Base-by-base conservation (phyloP, 1,284 basidiomycete genomes). In the Microbotryum silenes-acaulis region DNA sequence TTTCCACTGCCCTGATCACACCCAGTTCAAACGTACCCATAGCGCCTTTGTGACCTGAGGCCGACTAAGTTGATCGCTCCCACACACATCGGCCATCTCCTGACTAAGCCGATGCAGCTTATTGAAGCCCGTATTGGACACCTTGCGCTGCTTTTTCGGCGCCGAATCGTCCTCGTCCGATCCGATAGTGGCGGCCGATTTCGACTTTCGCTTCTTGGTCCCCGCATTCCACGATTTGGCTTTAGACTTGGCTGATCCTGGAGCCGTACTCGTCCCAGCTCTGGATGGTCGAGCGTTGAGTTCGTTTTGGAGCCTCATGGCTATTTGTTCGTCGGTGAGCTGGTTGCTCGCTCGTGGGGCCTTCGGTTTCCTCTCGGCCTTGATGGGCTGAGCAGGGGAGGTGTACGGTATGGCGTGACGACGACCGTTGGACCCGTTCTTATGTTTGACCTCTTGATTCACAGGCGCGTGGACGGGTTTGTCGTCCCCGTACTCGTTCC, bases 121-220 rank as follows among this genome's bases (percentile, higher is more conserved):
- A 61, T 67, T 65, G 59, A 67, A 67, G 0, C 66, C 66, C 2
- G 56, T 57, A 23, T 48, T 29, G 18, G 25, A 31, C 16, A 37
- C 33, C 25, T 53, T 61, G 6, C 59, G 37, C 37, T 42, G 37
- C 37, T 42, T 29, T 54, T 60, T 49, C 52, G 54, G 54, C 58
- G 54, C 57, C 27, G 33, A 50, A 14, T 53, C 61, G 9, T 31
- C 56, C 10, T 62, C 61, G 45, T 42, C 37, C 16, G 37, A 42
- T 42, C 37, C 37, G 37, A 42, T 10, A 10, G 37, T 42, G 37
- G 37, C 48, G 44, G 16, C 31, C 56, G 25, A 25, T 27, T 16
- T 59, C 53, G 51, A 59, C 60, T 59, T 56, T 56, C 44, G 44
- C 14, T 52, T 49, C 48, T 49, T 42, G 27, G 29, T 7, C 12